Base-by-base conservation (phyloP, 2,329 filamentous ascomycete genomes). In the Rutstroemia sydowiana region DNA sequence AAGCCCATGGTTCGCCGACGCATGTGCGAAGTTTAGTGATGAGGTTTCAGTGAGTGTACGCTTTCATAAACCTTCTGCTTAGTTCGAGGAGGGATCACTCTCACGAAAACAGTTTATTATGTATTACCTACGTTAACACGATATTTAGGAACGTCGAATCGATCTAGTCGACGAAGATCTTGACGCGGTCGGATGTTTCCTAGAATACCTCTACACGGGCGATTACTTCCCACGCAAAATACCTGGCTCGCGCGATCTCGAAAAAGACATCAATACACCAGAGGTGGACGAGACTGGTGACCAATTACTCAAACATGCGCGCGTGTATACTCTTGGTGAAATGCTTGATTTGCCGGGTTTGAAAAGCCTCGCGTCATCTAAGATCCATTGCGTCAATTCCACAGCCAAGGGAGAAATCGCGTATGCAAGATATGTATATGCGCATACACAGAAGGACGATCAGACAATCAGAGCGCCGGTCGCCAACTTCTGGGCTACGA, bases 381-480 rank as follows among this genome's bases (percentile, higher is more conserved):
- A 96, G 75, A 95, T 96, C 63, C 89, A 95, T 74, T 88, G 88
- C 67, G 87, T 95, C 63, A 85, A 90, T 65, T 88, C 85, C 41
- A 95, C 87, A 0, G 88, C 89, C 32, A 85, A 85, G 71, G 91
- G 89, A 68, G 91, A 96, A 74, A 91, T 96, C 65, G 82, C 84
- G 23, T 96, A 95, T 69, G 91, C 91, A 8, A 82, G 89, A 67
- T 96, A 90, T 71, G 87, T 95, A 30, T 95, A 95, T 73, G 81
- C 81, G 55, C 81, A 88, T 70, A 93, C 87, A 10, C 69, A 71
- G 50, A 70, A 75, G 45, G 81, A 86, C 55, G 88, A 95, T 69
- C 73, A 70, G 11, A 80, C 79, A 2, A 88, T 95, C 62, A 82
- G 90, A 60, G 86, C 81, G 58, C 89, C 90, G 1, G 82, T 95